These are phyloP conservation scores for Neoarthrinium moseri DNA, from an alignment of 2,329 filamentous ascomycete species.

Conservation along the genomic window DNA sequence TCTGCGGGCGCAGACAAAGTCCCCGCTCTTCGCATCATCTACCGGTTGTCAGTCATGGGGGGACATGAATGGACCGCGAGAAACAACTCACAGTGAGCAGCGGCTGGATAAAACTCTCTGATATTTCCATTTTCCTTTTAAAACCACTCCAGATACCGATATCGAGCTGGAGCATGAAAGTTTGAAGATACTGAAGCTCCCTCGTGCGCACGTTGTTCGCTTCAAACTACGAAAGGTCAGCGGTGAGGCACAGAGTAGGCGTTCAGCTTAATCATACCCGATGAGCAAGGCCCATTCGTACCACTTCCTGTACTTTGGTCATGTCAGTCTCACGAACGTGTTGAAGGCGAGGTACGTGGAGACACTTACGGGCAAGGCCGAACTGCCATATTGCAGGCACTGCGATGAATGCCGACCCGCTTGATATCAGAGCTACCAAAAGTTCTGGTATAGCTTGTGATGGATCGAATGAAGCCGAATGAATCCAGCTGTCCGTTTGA, in stretches of 20 bases:
- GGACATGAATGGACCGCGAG: too few species aligned
- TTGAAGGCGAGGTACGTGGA: too few species aligned
- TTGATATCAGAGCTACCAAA: slow-evolving; percentile 20
- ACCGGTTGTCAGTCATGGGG: slow-evolving; percentile 11
- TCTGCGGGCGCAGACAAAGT: slow-evolving; percentile 22
- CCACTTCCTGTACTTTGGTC: slow-evolving; percentile 50
- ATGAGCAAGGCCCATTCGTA: slow-evolving; percentile 26
- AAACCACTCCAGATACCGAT: slow-evolving; percentile 59
- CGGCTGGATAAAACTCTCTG: slow-evolving; percentile 55
- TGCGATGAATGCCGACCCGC: slow-evolving; percentile 23
- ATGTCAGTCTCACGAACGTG: too few species aligned
- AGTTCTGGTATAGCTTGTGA: slow-evolving; percentile 21
- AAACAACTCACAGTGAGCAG: slow-evolving; percentile 40
- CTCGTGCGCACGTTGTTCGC: slow-evolving; percentile 48
- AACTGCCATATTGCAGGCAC: slow-evolving; percentile 26
- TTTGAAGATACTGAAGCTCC: slow-evolving; percentile 49
- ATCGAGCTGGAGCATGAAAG: slow-evolving; percentile 47
- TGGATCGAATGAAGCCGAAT: slow-evolving; percentile 23
- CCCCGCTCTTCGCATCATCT: slow-evolving; percentile 51
- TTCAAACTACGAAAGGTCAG: slow-evolving; percentile 36
- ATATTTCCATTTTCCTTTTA: slow-evolving; percentile 57
- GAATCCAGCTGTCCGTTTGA: slow-evolving; percentile 24
- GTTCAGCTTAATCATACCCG: slow-evolving; percentile 22
- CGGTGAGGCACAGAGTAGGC: slow-evolving; percentile 17
- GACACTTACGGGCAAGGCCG: slow-evolving; percentile 23